Conservation (phyloP, 2,329 filamentous ascomycete species). For the Polytolypa hystricis region DNA sequence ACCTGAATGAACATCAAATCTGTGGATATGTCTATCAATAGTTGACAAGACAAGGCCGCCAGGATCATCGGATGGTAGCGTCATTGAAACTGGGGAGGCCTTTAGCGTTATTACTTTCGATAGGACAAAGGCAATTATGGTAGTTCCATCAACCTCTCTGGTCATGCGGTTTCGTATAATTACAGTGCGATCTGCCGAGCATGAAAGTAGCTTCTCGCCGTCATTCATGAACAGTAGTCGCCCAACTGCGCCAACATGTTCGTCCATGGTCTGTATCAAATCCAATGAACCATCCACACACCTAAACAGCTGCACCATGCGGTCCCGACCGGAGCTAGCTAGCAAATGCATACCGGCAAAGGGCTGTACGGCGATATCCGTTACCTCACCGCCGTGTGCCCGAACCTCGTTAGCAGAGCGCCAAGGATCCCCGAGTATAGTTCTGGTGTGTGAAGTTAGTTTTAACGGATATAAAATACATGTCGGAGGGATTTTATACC, state of each 20-base stretch:
- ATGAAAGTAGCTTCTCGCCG: conserved; percentile 64
- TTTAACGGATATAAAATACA: background rate
- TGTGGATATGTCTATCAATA: conserved; percentile 50
- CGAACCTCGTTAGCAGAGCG: conserved; percentile 60
- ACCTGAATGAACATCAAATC: conserved; percentile 54
- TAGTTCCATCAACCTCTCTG: conserved; percentile 44
- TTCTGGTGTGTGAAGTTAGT: conserved; percentile 18
- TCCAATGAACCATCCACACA: conserved; percentile 50
- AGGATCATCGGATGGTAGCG: conserved; percentile 51
- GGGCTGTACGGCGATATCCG: conserved; percentile 64
- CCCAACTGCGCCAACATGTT: conserved; percentile 79
- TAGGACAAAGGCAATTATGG: conserved; percentile 64
- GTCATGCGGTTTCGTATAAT: conserved; percentile 69
- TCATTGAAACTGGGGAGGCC: conserved; percentile 76
- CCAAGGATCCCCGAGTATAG: conserved; percentile 40
- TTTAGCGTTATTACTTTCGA: conserved; percentile 70
- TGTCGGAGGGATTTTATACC: conserved; percentile 23
- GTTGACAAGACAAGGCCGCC: conserved; percentile 48
- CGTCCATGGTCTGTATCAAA: conserved; percentile 80
- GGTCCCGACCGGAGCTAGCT: conserved; percentile 75
- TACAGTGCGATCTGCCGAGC: conserved; percentile 76
- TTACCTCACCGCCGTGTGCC: conserved; percentile 77
- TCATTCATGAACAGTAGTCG: conserved; percentile 65
- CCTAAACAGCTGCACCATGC: conserved; percentile 85
- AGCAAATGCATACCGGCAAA: conserved; percentile 53